A percentile compares a stretch with the other conserved stretches of the same genome.
Evolutionary conservation across 1,284 basidiomycete genomes (phyloP).

Genomic region (Malassezia sp.): DNA sequence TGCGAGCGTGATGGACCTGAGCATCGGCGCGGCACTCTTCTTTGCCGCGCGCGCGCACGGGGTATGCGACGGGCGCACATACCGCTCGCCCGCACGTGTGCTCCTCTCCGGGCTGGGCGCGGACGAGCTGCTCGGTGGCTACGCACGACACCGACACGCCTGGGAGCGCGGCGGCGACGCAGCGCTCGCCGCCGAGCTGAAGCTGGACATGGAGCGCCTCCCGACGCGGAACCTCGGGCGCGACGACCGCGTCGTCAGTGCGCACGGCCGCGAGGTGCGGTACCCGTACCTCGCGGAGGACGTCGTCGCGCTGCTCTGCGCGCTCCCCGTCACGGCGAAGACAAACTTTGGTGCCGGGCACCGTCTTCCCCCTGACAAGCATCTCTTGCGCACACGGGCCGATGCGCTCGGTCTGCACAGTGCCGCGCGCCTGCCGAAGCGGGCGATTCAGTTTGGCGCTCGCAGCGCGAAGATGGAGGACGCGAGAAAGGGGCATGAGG

Average conservation of each 20-base stretch:
- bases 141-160: conserved; percentile 72
- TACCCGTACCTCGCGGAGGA: conserved; percentile 33
- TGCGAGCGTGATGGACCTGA: conserved; percentile 52
- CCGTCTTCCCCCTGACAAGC: no score
- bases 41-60: conserved; percentile 68
- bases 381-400: conserved; percentile 55
- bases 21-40: conserved; percentile 77
- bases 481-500: no score
- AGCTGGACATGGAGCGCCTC: conserved; percentile 81
- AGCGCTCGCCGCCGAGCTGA: conserved; percentile 69
- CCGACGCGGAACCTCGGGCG: conserved; percentile 80
- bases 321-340: conserved; percentile 67
- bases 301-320: conserved; percentile 51
- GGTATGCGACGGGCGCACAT: conserved; percentile 42
- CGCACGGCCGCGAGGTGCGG: conserved; percentile 69
- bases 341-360: conserved; percentile 58
- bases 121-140: conserved; percentile 88
- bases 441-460: conserved; percentile 92
- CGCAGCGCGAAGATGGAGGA: conserved; percentile 78
- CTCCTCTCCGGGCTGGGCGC: conserved; percentile 84
- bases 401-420: conserved; percentile 39
- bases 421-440: conserved; percentile 61
- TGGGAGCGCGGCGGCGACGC: conserved; percentile 48
- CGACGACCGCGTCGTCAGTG: conserved; percentile 82
- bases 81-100: conserved; percentile 66